Conservation (phyloP, 805 yeast species). For the Saturnispora mendoncae region DNA sequence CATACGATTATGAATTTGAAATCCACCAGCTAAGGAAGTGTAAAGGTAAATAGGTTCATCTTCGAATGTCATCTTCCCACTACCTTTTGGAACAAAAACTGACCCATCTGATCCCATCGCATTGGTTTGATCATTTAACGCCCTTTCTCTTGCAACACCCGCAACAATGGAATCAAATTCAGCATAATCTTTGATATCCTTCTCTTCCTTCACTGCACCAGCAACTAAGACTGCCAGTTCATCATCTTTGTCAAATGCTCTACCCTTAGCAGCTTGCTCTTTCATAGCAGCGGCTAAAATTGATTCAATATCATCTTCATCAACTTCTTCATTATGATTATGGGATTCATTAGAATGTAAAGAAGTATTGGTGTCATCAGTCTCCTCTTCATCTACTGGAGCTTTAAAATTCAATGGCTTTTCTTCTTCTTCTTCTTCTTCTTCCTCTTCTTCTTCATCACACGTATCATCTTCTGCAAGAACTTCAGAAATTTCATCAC, state of each 20-base stretch:
- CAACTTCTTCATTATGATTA: background rate
- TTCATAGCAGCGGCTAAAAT: constrained; percentile 7
- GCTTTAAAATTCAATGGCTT: constrained; percentile 4
- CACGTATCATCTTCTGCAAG: background rate
- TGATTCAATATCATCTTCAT: constrained; percentile 7
- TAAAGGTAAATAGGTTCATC: constrained; percentile 63
- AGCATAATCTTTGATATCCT: constrained; percentile 13
- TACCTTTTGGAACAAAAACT: constrained; percentile 27
- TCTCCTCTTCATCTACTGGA: constrained; percentile 2
- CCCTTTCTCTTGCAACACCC: constrained; percentile 23
- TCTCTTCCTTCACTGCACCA: constrained; percentile 6
- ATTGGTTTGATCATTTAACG: constrained; percentile 5
- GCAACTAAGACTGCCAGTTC: constrained; percentile 5
- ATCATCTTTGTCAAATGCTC: constrained; percentile 6
- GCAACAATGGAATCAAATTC: constrained; percentile 23
- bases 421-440: background rate
- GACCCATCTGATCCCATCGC: constrained; percentile 16
- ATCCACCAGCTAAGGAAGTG: constrained; percentile 85
- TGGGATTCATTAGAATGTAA: constrained; percentile 6
- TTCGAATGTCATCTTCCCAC: constrained; percentile 29
- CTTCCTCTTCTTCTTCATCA: constrained; percentile 1
- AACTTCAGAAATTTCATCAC: background rate
- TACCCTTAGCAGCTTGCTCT: constrained; percentile 3
- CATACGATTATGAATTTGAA: constrained; percentile 69
- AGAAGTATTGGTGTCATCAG: background rate